Evolutionary conservation across 495 filamentous ascomycete genomes (phyloP).

Genomic region (Acidomyces sp.): DNA sequence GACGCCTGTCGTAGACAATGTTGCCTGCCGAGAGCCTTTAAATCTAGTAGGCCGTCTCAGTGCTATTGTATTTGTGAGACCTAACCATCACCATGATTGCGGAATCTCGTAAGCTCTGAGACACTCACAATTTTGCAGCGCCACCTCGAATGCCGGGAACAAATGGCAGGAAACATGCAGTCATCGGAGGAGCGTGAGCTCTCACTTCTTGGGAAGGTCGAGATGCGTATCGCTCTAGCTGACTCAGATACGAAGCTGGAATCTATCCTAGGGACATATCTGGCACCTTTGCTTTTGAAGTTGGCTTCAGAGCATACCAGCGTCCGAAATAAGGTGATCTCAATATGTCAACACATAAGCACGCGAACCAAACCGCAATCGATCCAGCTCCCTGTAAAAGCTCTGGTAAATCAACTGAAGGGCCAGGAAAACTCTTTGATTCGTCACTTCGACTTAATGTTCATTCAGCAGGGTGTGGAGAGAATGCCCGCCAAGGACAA

Average conservation of each 20-base stretch:
- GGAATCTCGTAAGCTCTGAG: no score
- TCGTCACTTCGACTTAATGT: conserved; percentile 76
- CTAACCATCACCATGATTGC: no score
- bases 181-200: conserved; percentile 57
- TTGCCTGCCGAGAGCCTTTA: no score
- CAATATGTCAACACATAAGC: conserved; percentile 71
- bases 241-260: conserved; percentile 74
- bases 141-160: no score
- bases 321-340: conserved; percentile 71
- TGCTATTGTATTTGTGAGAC: no score
- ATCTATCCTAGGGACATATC: conserved; percentile 57
- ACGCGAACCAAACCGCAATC: conserved; percentile 52
- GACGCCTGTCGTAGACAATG: no score
- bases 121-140: no score
- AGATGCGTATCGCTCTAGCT: conserved; percentile 75
- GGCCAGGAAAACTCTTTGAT: conserved; percentile 55
- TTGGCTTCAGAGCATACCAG: conserved; percentile 62
- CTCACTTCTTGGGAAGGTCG: conserved; percentile 75
- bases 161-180: conserved; percentile 5
- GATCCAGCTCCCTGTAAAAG: conserved; percentile 70
- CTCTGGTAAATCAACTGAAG: conserved; percentile 82
- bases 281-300: conserved; percentile 75
- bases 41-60: no score
- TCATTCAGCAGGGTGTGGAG: conserved; percentile 74
- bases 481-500: conserved; percentile 49